Evolutionary conservation across 139 green algal species (phyloP), one percentile per base, ranked within the genome.

Genomic region (Astrephomene gubernaculifera): DNA sequence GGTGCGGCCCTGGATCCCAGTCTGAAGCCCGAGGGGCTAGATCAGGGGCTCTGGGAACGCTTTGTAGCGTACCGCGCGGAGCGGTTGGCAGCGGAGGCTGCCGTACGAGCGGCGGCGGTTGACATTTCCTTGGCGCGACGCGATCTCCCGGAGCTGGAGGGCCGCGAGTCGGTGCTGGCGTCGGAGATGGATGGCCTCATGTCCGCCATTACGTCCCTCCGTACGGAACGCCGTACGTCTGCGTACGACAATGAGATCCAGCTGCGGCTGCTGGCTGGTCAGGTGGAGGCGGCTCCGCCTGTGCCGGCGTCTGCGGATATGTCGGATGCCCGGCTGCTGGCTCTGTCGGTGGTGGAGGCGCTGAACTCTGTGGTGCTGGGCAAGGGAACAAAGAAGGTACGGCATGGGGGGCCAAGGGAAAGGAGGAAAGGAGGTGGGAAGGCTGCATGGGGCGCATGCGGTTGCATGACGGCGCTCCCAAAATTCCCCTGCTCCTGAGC

Each of bases 201-300:
- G 76, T 38, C 5, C 24, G 35, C 61, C n/a, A 72, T 83, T 44
- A 76, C 79, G 45, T 24, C 35, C 45, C 65, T 92, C 22, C 81
- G 85, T 1, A 63, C 43, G 2, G 79, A 86, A 39, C 87, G 87
- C 27, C 45, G 70, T 25, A 45, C 78, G 8, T 85, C 85, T n/a
- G 67, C 84, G 39, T 80, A 90, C 36, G 87, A 96, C 72, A 65
- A 90, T 3, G 88, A 92, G 57, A 29, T 95, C 53, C 87, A 90
- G 63, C 84, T 96, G 54, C 72, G 45, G 33, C 86, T 96, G 27
- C 94, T 93, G 86, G 90, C 92, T 65, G 93, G 92, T 6, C 90
- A 94, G 88, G 85, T 95, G 76, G 73, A 82, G 72, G 71, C 70
- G 64, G 33, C n/a, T 61, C 64, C 67, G 52, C 53, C 64, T 63